A percentile compares a stretch with the other conserved stretches of the same genome.
Evolutionary conservation across 805 yeast species (phyloP).

Genomic region (Saturnispora dispora): DNA sequence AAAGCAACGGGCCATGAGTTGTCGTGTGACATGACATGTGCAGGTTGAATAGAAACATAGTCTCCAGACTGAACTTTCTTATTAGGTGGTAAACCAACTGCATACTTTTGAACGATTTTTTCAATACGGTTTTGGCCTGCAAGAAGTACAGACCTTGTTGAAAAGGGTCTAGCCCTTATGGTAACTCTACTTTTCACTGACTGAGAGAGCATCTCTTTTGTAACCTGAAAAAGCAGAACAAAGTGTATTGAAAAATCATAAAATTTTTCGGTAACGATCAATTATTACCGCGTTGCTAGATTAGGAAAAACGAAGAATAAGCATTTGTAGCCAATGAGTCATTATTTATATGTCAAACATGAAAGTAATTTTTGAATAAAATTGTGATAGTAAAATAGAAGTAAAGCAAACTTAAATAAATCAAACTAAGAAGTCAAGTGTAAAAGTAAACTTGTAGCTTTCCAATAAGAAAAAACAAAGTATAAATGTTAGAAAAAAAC

Average conservation of each 20-base stretch:
- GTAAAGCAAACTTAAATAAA: background rate
- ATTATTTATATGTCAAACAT: constrained; percentile 4
- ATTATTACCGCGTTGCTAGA: constrained; percentile 6
- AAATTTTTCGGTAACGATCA: background rate
- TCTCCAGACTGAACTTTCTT: constrained; percentile 83
- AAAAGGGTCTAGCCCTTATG: background rate
- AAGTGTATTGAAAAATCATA: background rate
- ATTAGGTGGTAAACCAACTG: constrained; percentile 72
- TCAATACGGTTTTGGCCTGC: constrained; percentile 84
- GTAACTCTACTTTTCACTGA: background rate
- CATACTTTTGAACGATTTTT: constrained; percentile 88
- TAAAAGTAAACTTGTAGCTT: background rate
- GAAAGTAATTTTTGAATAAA: background rate
- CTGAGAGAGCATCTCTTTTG: background rate
- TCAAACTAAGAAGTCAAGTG: background rate
- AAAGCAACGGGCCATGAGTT: constrained; percentile 99
- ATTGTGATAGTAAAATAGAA: background rate
- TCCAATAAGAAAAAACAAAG: background rate
- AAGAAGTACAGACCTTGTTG: constrained; percentile 3
- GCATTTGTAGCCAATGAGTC: constrained; percentile 7
- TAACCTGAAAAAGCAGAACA: background rate
- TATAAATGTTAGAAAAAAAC: background rate
- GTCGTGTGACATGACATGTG: constrained; percentile 98
- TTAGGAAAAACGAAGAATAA: constrained; percentile 3
- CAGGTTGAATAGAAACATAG: constrained; percentile 89